phyloP scores from a whole-genome alignment of 2,329 filamentous ascomycete genomes.

The Cladosporium austrohemisphaericum region DNA sequence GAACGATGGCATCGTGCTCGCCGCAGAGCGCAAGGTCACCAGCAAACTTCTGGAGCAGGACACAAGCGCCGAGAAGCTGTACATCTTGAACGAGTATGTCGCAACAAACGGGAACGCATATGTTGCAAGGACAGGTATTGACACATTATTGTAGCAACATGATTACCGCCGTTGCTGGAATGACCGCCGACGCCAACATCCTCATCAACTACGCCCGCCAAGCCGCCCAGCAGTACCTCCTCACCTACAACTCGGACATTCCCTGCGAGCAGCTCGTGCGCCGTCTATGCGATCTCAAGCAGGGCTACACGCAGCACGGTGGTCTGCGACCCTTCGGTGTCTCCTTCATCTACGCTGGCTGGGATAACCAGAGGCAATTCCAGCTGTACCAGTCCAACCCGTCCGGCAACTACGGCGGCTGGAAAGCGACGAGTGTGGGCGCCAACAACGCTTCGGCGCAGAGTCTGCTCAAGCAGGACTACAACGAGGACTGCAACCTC shows the following conservation, averaged over 20 bases:
- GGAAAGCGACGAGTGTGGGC: slow-evolving; percentile 97
- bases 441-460: slow-evolving; percentile 98
- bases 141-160: slow-evolving; percentile 72
- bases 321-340: slow-evolving; percentile 97
- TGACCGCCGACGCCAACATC: slow-evolving; percentile 99
- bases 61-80: slow-evolving; percentile 99
- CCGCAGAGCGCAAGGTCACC: slow-evolving; percentile 97
- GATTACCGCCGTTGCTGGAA: slow-evolving; percentile 98
- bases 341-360: slow-evolving; percentile 98
- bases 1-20: slow-evolving; percentile 96
- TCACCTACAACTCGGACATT: slow-evolving; percentile 99
- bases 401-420: slow-evolving; percentile 96
- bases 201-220: slow-evolving; percentile 99
- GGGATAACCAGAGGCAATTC: slow-evolving; percentile 93
- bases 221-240: slow-evolving; percentile 93
- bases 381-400: slow-evolving; percentile 99
- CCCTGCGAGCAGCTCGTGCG: slow-evolving; percentile 98
- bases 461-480: slow-evolving; percentile 96
- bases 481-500: slow-evolving; percentile 95
- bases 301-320: slow-evolving; percentile 98
- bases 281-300: slow-evolving; percentile 94
- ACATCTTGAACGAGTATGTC: slow-evolving; percentile 95
- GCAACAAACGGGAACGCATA: not conserved
- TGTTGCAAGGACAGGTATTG: not conserved
- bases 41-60: slow-evolving; percentile 99